Conservation (phyloP, 352 stramenopile species). For the Phytophthora uliginosa region DNA sequence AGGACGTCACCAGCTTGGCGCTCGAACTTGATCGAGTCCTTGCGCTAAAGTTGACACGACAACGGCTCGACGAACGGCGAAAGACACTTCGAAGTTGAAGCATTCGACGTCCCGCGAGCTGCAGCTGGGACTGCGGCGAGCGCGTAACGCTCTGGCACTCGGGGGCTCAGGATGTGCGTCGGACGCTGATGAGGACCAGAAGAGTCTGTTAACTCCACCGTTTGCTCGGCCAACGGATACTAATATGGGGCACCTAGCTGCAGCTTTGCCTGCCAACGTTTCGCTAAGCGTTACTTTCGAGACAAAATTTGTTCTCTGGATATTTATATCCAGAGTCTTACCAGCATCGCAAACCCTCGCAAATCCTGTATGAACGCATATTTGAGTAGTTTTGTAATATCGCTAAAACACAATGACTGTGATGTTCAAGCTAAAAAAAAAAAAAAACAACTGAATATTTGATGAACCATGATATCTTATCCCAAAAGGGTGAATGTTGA, state of each 20-base stretch:
- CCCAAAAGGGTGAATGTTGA: too few relatives aligned
- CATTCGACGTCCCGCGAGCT: neutral
- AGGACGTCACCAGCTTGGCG: neutral
- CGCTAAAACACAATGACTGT: too few relatives aligned
- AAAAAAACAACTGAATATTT: too few relatives aligned
- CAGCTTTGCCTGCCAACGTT: slow-evolving; percentile 2
- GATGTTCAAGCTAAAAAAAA: too few relatives aligned
- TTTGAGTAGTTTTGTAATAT: too few relatives aligned
- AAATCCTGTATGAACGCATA: too few relatives aligned
- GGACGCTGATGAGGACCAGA: neutral
- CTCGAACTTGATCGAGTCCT: neutral
- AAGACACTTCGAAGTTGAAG: slow-evolving; percentile 19
- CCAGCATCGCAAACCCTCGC: too few relatives aligned
- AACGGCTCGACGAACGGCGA: slow-evolving; percentile 25
- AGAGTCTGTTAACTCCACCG: neutral
- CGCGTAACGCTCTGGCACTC: slow-evolving; percentile 23
- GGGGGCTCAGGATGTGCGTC: slow-evolving; percentile 9
- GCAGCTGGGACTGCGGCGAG: slow-evolving; percentile 28
- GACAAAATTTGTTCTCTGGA: too few relatives aligned
- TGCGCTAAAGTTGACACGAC: neutral
- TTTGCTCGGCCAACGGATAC: too few relatives aligned
- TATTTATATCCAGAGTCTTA: too few relatives aligned
- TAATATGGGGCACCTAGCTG: too few relatives aligned
- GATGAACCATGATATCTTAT: too few relatives aligned
- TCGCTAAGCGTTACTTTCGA: neutral